Percentiles rank a stretch among this genome's conserved stretches.
These are phyloP conservation scores for Penicillium subrubescens DNA, from an alignment of 495 filamentous ascomycete genomes.

Conservation along the genomic window DNA sequence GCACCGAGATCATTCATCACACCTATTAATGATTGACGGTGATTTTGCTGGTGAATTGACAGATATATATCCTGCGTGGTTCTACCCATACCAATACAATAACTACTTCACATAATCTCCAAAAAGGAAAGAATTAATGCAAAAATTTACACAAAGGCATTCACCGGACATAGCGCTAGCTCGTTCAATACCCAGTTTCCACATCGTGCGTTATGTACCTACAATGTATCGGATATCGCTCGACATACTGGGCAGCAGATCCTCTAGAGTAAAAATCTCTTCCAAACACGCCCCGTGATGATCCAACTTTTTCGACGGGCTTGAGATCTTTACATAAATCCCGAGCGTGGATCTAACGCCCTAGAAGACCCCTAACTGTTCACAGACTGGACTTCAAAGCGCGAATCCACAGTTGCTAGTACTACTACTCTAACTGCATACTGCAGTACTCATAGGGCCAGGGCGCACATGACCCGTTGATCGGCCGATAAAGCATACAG, in stretches of 20 bases:
- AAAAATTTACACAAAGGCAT: too few relatives aligned
- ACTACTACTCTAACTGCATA: background rate
- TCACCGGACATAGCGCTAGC: background rate
- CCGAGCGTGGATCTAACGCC: background rate
- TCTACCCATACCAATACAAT: too few relatives aligned
- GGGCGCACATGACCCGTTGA: slow-evolving; percentile 10
- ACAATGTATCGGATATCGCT: too few relatives aligned
- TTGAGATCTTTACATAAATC: background rate
- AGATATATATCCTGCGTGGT: too few relatives aligned
- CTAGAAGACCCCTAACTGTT: background rate
- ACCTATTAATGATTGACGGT: too few relatives aligned
- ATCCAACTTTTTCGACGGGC: background rate
- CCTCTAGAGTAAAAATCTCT: background rate
- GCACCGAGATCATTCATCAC: too few relatives aligned
- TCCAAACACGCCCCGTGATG: background rate
- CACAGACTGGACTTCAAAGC: background rate
- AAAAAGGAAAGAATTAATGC: too few relatives aligned
- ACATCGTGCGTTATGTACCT: background rate
- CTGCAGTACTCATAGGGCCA: background rate
- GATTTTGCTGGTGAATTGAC: too few relatives aligned
- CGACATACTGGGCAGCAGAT: too few relatives aligned
- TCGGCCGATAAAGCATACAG: slow-evolving; percentile 8
- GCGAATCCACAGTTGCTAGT: background rate
- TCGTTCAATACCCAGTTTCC: background rate
- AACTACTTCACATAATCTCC: too few relatives aligned